These are phyloP conservation scores for Scedosporium apiospermum DNA, from an alignment of 2,329 filamentous ascomycete genomes.

Conservation along the genomic window DNA sequence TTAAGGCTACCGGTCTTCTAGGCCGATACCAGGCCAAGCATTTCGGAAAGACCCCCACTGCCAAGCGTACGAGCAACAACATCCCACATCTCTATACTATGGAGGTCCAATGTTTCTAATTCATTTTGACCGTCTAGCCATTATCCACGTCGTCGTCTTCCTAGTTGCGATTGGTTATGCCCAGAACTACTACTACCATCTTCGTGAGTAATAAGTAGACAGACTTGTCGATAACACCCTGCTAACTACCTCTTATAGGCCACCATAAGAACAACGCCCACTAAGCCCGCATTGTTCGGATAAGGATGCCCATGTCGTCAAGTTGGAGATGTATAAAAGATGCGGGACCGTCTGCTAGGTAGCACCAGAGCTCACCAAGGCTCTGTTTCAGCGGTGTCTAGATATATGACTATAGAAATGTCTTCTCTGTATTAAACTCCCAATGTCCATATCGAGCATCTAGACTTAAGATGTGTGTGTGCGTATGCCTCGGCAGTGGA, in stretches of 20 bases:
- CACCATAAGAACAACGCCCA: constrained; percentile 99
- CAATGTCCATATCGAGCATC: neutral
- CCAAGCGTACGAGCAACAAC: constrained; percentile 59
- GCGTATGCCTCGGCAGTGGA: too few species aligned
- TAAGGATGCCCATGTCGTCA: neutral
- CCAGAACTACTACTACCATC: constrained; percentile 99
- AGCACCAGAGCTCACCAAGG: neutral
- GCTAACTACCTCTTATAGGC: constrained; percentile 42
- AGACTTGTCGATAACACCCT: constrained; percentile 7
- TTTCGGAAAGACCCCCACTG: constrained; percentile 90
- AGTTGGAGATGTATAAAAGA: constrained; percentile 12
- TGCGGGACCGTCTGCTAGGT: neutral
- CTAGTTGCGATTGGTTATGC: constrained; percentile 80
- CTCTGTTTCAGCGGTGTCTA: neutral
- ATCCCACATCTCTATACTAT: neutral
- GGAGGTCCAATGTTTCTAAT: constrained; percentile 18
- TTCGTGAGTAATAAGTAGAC: constrained; percentile 61
- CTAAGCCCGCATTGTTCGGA: constrained; percentile 43
- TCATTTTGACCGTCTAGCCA: constrained; percentile 45
- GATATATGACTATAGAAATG: neutral
- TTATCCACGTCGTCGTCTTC: constrained; percentile 75
- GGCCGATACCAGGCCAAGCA: constrained; percentile 84
- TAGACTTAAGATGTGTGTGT: too few species aligned
- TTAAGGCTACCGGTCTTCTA: constrained; percentile 72
- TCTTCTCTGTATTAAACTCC: neutral